These are phyloP conservation scores for Pinus albicaulis DNA, from an alignment of 75 land plant species.

Conservation along the genomic window DNA sequence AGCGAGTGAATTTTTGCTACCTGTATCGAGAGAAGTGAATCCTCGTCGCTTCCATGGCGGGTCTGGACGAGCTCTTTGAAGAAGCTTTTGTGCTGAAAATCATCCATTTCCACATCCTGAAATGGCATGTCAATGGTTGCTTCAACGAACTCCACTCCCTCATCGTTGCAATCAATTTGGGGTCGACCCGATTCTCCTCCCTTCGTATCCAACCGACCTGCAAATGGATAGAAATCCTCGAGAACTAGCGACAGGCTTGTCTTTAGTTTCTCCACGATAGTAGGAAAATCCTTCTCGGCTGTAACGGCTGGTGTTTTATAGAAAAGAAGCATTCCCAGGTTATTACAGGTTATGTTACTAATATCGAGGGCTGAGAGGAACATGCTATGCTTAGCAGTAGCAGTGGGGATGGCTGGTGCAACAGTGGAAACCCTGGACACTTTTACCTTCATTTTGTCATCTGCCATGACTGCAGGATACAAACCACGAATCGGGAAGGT, in stretches of 20 bases:
- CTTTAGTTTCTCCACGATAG: slow-evolving; percentile 1
- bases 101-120: neutral
- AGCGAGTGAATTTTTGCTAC: no score
- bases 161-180: slow-evolving; percentile 5
- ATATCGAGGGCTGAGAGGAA: no score
- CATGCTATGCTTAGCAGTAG: no score
- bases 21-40: neutral
- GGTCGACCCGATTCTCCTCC: neutral
- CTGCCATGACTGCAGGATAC: no score
- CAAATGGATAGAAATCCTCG: slow-evolving; percentile 9
- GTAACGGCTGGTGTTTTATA: no score
- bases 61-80: neutral
- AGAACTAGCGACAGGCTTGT: slow-evolving; percentile 6
- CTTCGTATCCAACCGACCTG: slow-evolving; percentile 8
- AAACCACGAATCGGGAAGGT: no score
- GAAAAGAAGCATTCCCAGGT: no score
- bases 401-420: no score
- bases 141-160: neutral
- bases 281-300: neutral
- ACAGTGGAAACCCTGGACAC: no score
- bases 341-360: no score
- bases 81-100: neutral
- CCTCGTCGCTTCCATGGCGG: neutral
- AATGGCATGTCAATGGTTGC: neutral
- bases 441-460: no score